Evolutionary conservation across 257 asterid species (phyloP).

Genomic region (Voacanga thouarsii): DNA sequence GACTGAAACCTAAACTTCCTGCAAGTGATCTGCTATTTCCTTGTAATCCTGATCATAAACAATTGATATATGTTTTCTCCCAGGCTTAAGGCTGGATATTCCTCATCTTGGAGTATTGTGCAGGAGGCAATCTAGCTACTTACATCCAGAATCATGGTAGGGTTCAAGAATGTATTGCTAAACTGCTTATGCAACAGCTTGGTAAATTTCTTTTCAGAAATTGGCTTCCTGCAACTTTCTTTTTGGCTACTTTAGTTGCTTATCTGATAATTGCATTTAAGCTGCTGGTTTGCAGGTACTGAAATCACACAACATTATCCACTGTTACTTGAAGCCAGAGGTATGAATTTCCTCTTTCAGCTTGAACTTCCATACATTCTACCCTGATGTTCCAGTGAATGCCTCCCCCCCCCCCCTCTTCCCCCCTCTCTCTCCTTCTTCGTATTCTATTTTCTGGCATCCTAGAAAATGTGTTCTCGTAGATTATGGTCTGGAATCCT

Average conservation of each 20-base stretch:
- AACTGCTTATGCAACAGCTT: conserved; percentile 46
- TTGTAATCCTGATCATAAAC: neutral
- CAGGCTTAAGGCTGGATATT: conserved; percentile 39
- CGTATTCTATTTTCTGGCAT: neutral
- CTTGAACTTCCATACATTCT: neutral
- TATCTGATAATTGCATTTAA: conserved; percentile 15
- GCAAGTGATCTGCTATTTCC: neutral
- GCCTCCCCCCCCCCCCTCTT: neutral
- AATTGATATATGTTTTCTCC: conserved; percentile 2
- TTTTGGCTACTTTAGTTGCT: conserved; percentile 4
- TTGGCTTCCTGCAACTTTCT: neutral
- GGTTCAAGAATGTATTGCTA: conserved; percentile 39
- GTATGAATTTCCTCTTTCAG: conserved; percentile 24
- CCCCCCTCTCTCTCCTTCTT: neutral
- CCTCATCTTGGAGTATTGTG: conserved; percentile 53
- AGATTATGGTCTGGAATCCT: neutral
- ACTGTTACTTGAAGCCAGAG: conserved; percentile 59
- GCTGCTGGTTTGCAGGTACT: conserved; percentile 47
- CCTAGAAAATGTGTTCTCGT: neutral
- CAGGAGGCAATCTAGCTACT: conserved; percentile 50
- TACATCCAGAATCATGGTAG: conserved; percentile 43
- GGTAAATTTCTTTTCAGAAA: conserved; percentile 24
- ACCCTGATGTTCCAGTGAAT: neutral
- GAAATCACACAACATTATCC: conserved; percentile 35
- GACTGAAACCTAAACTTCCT: neutral